phyloP scores from a whole-genome alignment of 805 yeast genomes.

The Candida sithepensis region DNA sequence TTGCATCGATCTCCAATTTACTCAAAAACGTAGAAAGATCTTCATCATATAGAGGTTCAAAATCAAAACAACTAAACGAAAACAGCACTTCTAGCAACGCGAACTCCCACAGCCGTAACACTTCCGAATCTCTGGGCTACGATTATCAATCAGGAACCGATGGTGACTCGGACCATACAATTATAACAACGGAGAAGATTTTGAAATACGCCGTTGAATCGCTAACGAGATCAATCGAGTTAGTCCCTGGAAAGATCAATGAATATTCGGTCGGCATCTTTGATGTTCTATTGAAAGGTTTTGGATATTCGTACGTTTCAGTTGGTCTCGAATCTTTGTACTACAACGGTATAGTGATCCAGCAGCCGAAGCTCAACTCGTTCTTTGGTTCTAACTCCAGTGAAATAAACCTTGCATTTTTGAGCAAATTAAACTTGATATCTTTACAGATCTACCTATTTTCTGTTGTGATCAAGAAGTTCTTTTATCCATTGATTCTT shows the following conservation, averaged over 20 bases:
- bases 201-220: constrained; percentile 74
- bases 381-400: constrained; percentile 23
- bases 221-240: constrained; percentile 70
- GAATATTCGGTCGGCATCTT: constrained; percentile 63
- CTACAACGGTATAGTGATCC: constrained; percentile 25
- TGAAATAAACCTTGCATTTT: constrained; percentile 17
- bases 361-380: constrained; percentile 24
- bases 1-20: constrained; percentile 35
- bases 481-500: constrained; percentile 67
- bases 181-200: constrained; percentile 55
- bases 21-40: constrained; percentile 50
- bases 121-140: constrained; percentile 1
- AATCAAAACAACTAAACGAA: constrained; percentile 1
- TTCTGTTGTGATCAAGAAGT: constrained; percentile 69
- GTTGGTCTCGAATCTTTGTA: constrained; percentile 71
- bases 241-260: constrained; percentile 59
- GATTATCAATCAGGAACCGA: background rate
- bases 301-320: constrained; percentile 73
- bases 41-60: constrained; percentile 29
- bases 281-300: constrained; percentile 61
- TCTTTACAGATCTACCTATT: constrained; percentile 46
- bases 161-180: constrained; percentile 28
- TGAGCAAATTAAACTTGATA: constrained; percentile 23
- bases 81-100: background rate
- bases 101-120: constrained; percentile 1